These are phyloP conservation scores for Monascus ruber DNA, from an alignment of 2,329 filamentous ascomycete species.

Conservation along the genomic window DNA sequence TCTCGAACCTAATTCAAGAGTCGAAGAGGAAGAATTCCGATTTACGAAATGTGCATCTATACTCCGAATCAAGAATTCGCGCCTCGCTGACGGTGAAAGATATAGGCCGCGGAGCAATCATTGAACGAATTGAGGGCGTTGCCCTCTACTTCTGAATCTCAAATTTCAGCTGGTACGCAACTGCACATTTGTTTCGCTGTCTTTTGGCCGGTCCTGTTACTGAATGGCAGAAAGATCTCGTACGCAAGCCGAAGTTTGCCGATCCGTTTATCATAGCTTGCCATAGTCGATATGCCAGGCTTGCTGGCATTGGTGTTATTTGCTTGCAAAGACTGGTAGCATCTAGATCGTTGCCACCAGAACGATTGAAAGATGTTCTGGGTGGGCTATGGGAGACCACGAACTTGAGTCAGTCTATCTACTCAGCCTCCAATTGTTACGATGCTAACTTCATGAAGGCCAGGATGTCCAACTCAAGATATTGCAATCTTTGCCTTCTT, in stretches of 20 bases:
- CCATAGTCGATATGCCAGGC: constrained; percentile 77
- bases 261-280: constrained; percentile 93
- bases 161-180: constrained; percentile 55
- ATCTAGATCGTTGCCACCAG: constrained; percentile 63
- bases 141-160: constrained; percentile 61
- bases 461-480: constrained; percentile 94
- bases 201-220: constrained; percentile 7
- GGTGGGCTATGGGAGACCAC: constrained; percentile 80
- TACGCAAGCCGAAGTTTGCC: constrained; percentile 69
- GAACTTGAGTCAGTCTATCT: constrained; percentile 45
- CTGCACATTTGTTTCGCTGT: neutral
- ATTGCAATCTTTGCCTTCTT: constrained; percentile 75
- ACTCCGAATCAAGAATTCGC: constrained; percentile 4
- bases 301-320: constrained; percentile 74
- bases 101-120: constrained; percentile 81
- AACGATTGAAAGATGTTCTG: constrained; percentile 73
- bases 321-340: constrained; percentile 84
- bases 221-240: constrained; percentile 54
- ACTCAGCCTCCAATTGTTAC: neutral
- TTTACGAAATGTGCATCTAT: constrained; percentile 52
- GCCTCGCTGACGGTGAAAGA: constrained; percentile 12
- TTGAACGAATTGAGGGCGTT: constrained; percentile 76
- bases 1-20: constrained; percentile 85
- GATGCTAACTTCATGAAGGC: constrained; percentile 27
- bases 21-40: constrained; percentile 92